Base-by-base conservation (phyloP, 1,284 basidiomycete species). In the Anthracocystis panici-leucophaei region DNA sequence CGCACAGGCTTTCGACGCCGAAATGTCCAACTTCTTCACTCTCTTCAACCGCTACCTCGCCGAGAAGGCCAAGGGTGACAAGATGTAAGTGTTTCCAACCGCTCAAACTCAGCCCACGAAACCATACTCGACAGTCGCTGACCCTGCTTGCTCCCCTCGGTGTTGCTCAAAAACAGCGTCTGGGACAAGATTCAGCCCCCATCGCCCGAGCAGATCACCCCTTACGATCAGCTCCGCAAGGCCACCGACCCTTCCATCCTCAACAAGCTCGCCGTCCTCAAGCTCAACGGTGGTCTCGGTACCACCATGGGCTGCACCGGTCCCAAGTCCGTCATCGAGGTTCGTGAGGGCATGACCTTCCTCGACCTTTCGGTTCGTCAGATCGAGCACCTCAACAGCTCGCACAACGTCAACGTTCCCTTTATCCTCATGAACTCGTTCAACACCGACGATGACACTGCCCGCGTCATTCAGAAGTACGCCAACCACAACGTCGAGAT, bases 371-470 rank as follows among this genome's bases (percentile, higher is more conserved):
- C 92, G 59, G 96, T 98, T 65, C 91, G 95, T 72, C 96, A 99
- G 88, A 98, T 99, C 81, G 96, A 99, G 88, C 89, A 90, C 86
- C 86, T 90, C 73, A 90, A 90, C 87, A 87, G 87, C 63, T 85
- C 87, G 53, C 87, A 90, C 87, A 88, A 88, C 80, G 89, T 89
- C 82, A 97, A 90, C 87, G 95, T 98, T 50, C 95, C 96, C 16
- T 93, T 99, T 86, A 96, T 98, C 87, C 91, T 99, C 85, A 99
- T 99, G 96, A 98, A 97, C 85, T 97, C 95, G 75, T 98, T 99
- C 91, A 98, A 99, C 89, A 98, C 97, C 45, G 95, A 85, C 65
- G 85, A 86, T 52, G 85, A 85, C 77, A 86, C 83, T 7, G 81
- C 83, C 8, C 81, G 83, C 65, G 97, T 98, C 88, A 99, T 99